phyloP scores from a whole-genome alignment of 352 stramenopile species.

The Globisporangium recalcitrans region DNA sequence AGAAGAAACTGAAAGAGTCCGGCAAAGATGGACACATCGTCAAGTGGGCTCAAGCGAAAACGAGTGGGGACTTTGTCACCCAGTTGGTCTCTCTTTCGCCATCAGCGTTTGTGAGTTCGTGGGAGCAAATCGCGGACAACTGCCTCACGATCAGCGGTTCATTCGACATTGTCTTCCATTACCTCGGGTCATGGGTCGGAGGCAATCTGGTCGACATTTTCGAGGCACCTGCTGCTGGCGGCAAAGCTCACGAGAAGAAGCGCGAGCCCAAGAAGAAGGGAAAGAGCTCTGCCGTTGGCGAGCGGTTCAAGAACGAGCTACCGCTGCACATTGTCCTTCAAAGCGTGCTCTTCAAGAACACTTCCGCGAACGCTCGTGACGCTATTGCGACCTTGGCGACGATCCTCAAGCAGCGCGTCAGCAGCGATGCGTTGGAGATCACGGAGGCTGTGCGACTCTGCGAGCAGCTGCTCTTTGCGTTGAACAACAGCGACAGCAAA shows the following conservation, averaged over 20 bases:
- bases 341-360: constrained; percentile 13
- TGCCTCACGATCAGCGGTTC: constrained; percentile 25
- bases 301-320: constrained; percentile 12
- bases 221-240: not conserved
- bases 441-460: constrained; percentile 32
- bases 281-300: constrained; percentile 1
- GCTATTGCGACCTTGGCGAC: not conserved
- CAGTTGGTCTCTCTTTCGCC: constrained; percentile 24
- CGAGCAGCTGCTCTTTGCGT: constrained; percentile 45
- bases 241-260: not conserved
- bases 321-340: constrained; percentile 17
- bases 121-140: constrained; percentile 36
- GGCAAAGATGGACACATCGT: not conserved
- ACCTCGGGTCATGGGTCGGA: constrained; percentile 38
- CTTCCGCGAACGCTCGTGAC: not conserved
- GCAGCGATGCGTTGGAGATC: constrained; percentile 8
- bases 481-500: constrained; percentile 16
- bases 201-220: constrained; percentile 31
- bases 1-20: constrained; percentile 13
- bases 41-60: constrained; percentile 12
- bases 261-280: constrained; percentile 15
- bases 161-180: constrained; percentile 41
- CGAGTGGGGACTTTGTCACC: not conserved
- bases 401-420: constrained; percentile 18
- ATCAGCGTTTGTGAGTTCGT: constrained; percentile 23